Evolutionary conservation across 139 green algal species (phyloP), one percentile per base, ranked within the genome.

Genomic region (Chlamydomonas eustigma): DNA sequence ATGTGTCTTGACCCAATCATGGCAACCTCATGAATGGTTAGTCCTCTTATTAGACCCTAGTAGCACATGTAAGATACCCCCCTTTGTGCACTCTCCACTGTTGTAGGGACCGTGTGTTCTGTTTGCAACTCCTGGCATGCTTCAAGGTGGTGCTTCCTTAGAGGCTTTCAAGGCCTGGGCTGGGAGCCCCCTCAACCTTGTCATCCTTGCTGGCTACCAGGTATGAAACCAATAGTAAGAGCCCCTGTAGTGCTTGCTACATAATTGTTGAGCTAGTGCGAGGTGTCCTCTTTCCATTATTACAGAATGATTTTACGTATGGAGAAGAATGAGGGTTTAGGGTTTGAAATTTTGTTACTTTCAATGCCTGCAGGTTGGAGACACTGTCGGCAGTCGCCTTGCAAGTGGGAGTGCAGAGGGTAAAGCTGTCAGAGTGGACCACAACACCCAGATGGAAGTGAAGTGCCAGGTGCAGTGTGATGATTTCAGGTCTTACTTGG

Each of bases 91-190:
- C 25, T n/a, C 37, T 44, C 66, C 12, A 12, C 66, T 44, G 34
- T 4, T 24, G 24, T 71, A 80, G 64, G 82, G 87, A 1, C 82
- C 87, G 0, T 89, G 80, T 38, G 87, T 94, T 37, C 86, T 94
- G 65, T 93, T 94, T 80, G 90, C 90, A 24, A 89, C 89, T 3
- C 90, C 90, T 4, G 90, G 89, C 74, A 94, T 91, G 87, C 76
- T 94, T 65, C 80, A 87, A 22, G 90, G 86, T 3, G 90, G 90
- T 30, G 76, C 80, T 4, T 88, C 78, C 2, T 83, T 94, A 34
- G 86, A 93, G 68, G 89, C 87, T 32, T 94, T 94, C 79, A 87
- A 86, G 38, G 51, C 71, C 28, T 93, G 89, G 89, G 87, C 83
- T 24, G 78, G 78, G 2, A 51, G 80, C 36, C 38, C 74, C 3